Evolutionary conservation across 2,329 filamentous ascomycete species (phyloP).

Genomic region (Laburnicola sp.): DNA sequence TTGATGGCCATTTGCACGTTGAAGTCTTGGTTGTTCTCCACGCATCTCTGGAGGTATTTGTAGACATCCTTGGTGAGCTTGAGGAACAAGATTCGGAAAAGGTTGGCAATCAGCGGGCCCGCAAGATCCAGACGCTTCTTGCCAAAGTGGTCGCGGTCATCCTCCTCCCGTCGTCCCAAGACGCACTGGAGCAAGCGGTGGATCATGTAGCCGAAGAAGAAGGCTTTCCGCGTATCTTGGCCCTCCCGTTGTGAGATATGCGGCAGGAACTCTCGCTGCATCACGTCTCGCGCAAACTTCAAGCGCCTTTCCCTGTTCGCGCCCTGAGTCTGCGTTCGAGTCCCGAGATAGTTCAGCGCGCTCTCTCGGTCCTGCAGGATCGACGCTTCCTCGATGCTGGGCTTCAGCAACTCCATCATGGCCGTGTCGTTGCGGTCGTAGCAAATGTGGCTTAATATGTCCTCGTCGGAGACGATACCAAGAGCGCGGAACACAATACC

Average conservation of each 20-base stretch:
- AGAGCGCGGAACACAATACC: slow-evolving; percentile 94
- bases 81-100: slow-evolving; percentile 90
- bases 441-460: slow-evolving; percentile 97
- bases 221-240: slow-evolving; percentile 93
- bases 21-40: slow-evolving; percentile 87
- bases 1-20: slow-evolving; percentile 90
- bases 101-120: slow-evolving; percentile 89
- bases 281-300: slow-evolving; percentile 86
- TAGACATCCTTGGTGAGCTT: slow-evolving; percentile 90
- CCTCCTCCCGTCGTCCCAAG: slow-evolving; percentile 87
- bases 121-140: slow-evolving; percentile 98
- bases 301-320: slow-evolving; percentile 87
- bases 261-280: slow-evolving; percentile 94
- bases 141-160: slow-evolving; percentile 98
- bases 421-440: slow-evolving; percentile 93
- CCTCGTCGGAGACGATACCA: slow-evolving; percentile 94
- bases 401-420: slow-evolving; percentile 96
- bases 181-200: slow-evolving; percentile 93
- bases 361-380: slow-evolving; percentile 94
- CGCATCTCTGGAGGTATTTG: slow-evolving; percentile 87
- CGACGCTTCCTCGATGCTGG: slow-evolving; percentile 95
- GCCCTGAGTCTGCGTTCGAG: slow-evolving; percentile 76
- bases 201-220: slow-evolving; percentile 99
- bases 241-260: slow-evolving; percentile 96
- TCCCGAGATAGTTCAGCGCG: slow-evolving; percentile 92